Conservation (phyloP, 2,329 filamentous ascomycete species). For the Paraphoma chrysanthemicola region DNA sequence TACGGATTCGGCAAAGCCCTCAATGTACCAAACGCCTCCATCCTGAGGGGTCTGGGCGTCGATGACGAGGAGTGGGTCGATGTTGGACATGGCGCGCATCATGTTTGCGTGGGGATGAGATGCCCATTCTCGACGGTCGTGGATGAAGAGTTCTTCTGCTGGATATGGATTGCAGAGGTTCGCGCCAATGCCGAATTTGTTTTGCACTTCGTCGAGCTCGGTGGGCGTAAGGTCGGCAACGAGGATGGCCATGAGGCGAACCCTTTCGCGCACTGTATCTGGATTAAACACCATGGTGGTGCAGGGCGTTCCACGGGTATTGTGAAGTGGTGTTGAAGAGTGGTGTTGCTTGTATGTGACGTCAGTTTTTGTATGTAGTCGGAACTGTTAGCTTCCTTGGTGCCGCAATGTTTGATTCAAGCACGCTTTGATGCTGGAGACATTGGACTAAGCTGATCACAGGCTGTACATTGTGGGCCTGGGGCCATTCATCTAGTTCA, state of each 20-base stretch:
- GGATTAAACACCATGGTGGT: conserved; percentile 8
- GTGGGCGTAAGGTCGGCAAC: conserved; percentile 7
- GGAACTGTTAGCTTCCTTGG: no score
- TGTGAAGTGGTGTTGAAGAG: no score
- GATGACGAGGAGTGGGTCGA: conserved; percentile 6
- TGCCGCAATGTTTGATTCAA: no score
- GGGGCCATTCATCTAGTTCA: no score
- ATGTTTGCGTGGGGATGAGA: conserved; percentile 4
- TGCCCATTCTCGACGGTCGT: conserved; percentile 8
- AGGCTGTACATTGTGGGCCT: no score
- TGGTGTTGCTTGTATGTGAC: no score
- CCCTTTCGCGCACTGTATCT: background rate
- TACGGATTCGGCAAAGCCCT: conserved; percentile 4
- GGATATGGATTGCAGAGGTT: background rate
- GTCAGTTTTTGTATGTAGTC: no score
- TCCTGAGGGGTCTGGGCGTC: conserved; percentile 9
- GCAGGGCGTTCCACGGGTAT: no score
- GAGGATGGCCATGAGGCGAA: conserved; percentile 4
- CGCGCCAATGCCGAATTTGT: conserved; percentile 9
- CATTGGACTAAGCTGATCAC: no score
- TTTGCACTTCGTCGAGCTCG: conserved; percentile 13
- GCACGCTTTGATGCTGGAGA: no score
- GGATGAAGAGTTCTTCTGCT: conserved; percentile 11
- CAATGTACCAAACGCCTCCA: conserved; percentile 14
- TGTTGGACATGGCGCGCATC: conserved; percentile 1